Conservation (phyloP, 257 asterid species). For the Lavandula angustifolia region DNA sequence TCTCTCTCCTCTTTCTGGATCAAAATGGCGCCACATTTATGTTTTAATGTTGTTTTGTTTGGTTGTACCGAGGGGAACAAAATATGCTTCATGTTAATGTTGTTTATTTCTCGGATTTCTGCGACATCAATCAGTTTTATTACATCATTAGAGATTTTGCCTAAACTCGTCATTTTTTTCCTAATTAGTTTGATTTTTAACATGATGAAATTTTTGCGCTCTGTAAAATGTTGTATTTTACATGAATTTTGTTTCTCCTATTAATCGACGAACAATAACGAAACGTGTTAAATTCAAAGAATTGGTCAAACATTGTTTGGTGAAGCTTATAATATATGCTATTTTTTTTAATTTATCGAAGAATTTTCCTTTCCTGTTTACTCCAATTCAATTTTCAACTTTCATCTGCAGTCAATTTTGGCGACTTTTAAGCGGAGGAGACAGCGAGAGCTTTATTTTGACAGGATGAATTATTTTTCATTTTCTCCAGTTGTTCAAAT, state of each 20-base stretch:
- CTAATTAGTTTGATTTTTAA: not conserved
- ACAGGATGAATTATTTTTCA: slow-evolving; percentile 35
- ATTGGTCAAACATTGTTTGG: not conserved
- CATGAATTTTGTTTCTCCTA: not conserved
- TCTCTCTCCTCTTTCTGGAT: not conserved
- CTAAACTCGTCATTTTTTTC: not conserved
- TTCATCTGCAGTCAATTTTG: slow-evolving; percentile 57
- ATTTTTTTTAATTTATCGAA: not conserved
- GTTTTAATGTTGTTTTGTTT: not conserved
- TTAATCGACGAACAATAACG: not conserved
- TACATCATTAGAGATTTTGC: no score
- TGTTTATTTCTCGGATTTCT: not conserved
- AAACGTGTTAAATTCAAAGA: not conserved
- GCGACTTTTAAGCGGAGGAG: slow-evolving; percentile 75
- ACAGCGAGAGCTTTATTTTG: slow-evolving; percentile 87
- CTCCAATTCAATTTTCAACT: not conserved
- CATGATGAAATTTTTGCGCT: not conserved
- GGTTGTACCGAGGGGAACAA: not conserved
- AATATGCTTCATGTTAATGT: not conserved
- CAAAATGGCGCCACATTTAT: not conserved
- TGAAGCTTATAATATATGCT: not conserved
- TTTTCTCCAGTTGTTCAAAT: not conserved
- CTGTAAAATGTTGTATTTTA: not conserved
- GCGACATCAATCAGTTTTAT: not conserved
- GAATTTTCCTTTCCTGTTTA: not conserved